These are phyloP conservation scores for Tulasnella sp. DNA, from an alignment of 768 basidiomycete species.

Conservation along the genomic window DNA sequence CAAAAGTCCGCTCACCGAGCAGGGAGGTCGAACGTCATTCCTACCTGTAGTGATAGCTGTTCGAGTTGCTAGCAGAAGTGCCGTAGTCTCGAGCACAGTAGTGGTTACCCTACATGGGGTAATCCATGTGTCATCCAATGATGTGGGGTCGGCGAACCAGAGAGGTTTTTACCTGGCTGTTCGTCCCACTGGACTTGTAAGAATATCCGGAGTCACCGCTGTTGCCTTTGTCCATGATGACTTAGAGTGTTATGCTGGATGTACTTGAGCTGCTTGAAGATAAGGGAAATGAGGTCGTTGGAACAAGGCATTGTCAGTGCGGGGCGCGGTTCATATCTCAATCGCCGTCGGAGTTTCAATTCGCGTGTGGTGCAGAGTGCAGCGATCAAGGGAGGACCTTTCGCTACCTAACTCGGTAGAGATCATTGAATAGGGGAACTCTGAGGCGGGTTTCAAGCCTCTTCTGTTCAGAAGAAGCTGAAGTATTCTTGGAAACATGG, in stretches of 20 bases:
- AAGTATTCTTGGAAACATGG: too few species aligned
- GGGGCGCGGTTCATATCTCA: background rate
- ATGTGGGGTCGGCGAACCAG: background rate
- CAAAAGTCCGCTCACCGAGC: too few species aligned
- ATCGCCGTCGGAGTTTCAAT: background rate
- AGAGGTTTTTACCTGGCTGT: background rate
- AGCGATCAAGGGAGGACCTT: background rate
- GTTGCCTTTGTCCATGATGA: background rate
- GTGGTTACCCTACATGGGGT: conserved; percentile 11
- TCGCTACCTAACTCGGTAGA: background rate
- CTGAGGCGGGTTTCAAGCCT: too few species aligned
- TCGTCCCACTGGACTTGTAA: conserved; percentile 4
- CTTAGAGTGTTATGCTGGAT: background rate
- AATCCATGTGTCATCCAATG: background rate
- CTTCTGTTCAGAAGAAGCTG: too few species aligned
- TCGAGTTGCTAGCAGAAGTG: conserved; percentile 11
- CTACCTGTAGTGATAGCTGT: conserved; percentile 15
- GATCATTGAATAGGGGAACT: too few species aligned
- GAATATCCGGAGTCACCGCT: background rate
- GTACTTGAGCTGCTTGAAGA: background rate
- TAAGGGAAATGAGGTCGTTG: background rate
- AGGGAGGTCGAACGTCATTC: background rate
- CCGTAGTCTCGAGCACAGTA: conserved; percentile 17
- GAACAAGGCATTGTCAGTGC: background rate
- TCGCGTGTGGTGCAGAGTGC: background rate